These are phyloP conservation scores for Acacia crassicarpa DNA, from an alignment of 306 rosid genomes.

Conservation along the genomic window DNA sequence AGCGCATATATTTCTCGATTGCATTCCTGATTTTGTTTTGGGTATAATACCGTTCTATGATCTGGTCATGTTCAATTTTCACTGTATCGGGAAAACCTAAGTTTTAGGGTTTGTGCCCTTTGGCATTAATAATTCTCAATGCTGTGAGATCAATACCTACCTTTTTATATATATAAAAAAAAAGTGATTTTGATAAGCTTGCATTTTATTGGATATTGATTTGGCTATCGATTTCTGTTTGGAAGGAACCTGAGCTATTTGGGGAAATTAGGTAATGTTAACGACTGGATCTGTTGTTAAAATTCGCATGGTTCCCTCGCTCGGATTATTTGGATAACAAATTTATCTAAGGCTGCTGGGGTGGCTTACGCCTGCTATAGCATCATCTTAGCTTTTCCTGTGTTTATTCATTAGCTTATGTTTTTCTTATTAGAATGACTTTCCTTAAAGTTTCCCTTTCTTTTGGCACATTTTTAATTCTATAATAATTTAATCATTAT, in stretches of 20 bases:
- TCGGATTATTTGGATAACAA: conserved; percentile 4
- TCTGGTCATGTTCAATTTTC: neutral
- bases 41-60: neutral
- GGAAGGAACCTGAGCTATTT: neutral
- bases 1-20: neutral
- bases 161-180: neutral
- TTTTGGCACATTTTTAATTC: neutral
- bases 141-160: neutral
- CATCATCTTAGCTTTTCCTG: neutral
- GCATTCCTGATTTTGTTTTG: neutral
- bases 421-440: neutral
- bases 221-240: neutral
- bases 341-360: neutral
- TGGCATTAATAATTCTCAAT: neutral
- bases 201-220: neutral
- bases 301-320: neutral
- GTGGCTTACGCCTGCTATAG: neutral
- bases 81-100: neutral
- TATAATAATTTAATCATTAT: neutral
- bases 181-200: neutral
- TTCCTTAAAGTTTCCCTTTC: conserved; percentile 4
- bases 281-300: conserved; percentile 31
- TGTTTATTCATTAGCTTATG: neutral
- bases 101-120: conserved; percentile 34
- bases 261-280: conserved; percentile 27